These are phyloP conservation scores for Phytophthora cryptogea DNA, from an alignment of 352 stramenopile genomes.

Conservation along the genomic window DNA sequence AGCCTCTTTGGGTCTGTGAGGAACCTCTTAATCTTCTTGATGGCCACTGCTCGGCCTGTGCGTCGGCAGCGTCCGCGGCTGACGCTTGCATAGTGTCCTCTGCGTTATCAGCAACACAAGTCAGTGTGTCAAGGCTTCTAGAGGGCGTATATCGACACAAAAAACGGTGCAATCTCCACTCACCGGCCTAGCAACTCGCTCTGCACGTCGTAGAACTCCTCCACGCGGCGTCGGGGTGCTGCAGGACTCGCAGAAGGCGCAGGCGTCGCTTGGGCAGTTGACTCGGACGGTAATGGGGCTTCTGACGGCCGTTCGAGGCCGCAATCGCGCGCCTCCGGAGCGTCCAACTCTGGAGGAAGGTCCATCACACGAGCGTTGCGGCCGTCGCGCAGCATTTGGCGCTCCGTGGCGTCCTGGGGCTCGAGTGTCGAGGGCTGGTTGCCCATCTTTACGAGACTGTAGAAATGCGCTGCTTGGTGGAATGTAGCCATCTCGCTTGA, in stretches of 20 bases:
- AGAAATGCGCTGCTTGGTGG: conserved; percentile 25
- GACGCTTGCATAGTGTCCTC: conserved; percentile 75
- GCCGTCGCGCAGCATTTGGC: conserved; percentile 14
- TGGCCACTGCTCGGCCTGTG: conserved; percentile 59
- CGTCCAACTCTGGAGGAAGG: conserved; percentile 10
- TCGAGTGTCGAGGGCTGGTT: conserved; percentile 31
- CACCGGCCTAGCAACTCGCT: conserved; percentile 55
- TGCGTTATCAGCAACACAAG: conserved; percentile 15
- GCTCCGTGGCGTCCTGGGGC: conserved; percentile 6
- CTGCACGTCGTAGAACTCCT: conserved; percentile 65
- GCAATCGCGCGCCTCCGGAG: conserved; percentile 1
- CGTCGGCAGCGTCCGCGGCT: conserved; percentile 54
- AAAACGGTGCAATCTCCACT: neutral
- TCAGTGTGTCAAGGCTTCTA: conserved; percentile 4
- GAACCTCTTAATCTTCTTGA: conserved; percentile 88
- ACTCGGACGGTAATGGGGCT: neutral
- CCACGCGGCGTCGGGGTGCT: conserved; percentile 41
- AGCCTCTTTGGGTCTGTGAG: conserved; percentile 75
- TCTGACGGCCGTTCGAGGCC: neutral
- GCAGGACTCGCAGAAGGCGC: conserved; percentile 6
- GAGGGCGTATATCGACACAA: conserved; percentile 1
- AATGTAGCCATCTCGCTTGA: too few species aligned
- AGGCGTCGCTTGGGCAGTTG: neutral
- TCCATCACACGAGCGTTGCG: conserved; percentile 23
- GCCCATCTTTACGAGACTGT: conserved; percentile 21